phyloP scores from a whole-genome alignment of 2,329 filamentous ascomycete species.

The Dothistroma septosporum region DNA sequence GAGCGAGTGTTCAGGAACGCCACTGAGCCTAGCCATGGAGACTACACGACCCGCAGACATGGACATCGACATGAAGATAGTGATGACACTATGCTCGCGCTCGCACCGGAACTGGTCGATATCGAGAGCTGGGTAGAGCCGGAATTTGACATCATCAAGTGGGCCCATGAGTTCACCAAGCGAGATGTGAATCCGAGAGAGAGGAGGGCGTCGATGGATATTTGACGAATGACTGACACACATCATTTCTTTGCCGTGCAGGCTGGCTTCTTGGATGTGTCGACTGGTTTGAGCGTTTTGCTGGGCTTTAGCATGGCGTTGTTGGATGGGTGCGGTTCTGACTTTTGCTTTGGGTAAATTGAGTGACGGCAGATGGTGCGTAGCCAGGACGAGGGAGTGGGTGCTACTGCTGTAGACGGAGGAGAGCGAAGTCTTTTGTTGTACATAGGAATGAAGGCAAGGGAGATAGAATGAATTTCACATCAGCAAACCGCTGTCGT shows the following conservation, averaged over 20 bases:
- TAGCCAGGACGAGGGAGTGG: neutral
- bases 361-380: neutral
- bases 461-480: too few species aligned
- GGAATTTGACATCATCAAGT: conserved; percentile 27
- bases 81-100: conserved; percentile 15
- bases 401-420: neutral
- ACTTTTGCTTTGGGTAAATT: neutral
- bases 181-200: conserved; percentile 37
- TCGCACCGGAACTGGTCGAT: conserved; percentile 34
- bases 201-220: conserved; percentile 20
- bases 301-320: neutral
- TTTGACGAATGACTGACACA: neutral
- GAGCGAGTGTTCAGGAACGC: conserved; percentile 7
- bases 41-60: neutral
- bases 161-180: conserved; percentile 31
- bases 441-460: too few species aligned
- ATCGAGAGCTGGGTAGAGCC: conserved; percentile 26
- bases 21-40: conserved; percentile 1
- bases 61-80: conserved; percentile 18
- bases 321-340: neutral
- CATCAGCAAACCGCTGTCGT: too few species aligned
- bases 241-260: neutral
- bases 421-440: too few species aligned
- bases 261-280: neutral
- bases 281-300: neutral